Evolutionary conservation across 1,284 basidiomycete genomes (phyloP), one percentile per base, ranked within the genome.

Genomic region (Trichosporon sp.): DNA sequence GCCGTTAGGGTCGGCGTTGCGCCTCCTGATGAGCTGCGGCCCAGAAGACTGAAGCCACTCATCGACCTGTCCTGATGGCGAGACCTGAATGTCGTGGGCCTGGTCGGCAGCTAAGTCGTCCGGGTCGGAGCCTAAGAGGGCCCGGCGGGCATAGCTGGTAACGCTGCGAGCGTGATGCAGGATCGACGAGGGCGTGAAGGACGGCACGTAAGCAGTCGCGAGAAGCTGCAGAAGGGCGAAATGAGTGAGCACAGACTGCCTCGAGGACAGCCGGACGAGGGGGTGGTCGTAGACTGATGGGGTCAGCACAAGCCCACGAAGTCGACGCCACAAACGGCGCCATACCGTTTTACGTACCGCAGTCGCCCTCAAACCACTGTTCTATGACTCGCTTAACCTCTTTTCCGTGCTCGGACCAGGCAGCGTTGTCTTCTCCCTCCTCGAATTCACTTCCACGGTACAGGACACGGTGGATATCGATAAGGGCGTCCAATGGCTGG

Each of bases 401-500:
- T 16, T 70, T 67, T 1, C 72, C 76, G 51, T 80, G 75, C 66
- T 78, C 76, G 32, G 71, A 67, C 76, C 78, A 79, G 32, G 68
- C 63, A 35, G 65, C 70, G 31, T 66, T 65, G 70, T 79, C 77
- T 68, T 78, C 78, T 38, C 72, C 74, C 16, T 63, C 59, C 3
- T 63, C 59, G 32, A 63, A 63, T 16, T 63, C 59, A 35, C 59
- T 63, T 16, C 81, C 81, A 10, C 79, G 70, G 74, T 83, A 83
- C 56, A 83, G 65, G 11, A 81, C 80, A 16, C 81, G 67, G 71
- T 83, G 81, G 14, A 83, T 80, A 51, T 83, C 81, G 26, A 80
- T 75, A 48, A 81, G 67, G 11, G 80, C 79, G 65, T 81, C 78
- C 71, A 82, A 77, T 54, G 76, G 74, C 69, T 73, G 75, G 70